Percentiles rank a stretch among this genome's conserved stretches.
These are phyloP conservation scores for Rubus parviflorus DNA, from an alignment of 306 rosid genomes.

Conservation along the genomic window DNA sequence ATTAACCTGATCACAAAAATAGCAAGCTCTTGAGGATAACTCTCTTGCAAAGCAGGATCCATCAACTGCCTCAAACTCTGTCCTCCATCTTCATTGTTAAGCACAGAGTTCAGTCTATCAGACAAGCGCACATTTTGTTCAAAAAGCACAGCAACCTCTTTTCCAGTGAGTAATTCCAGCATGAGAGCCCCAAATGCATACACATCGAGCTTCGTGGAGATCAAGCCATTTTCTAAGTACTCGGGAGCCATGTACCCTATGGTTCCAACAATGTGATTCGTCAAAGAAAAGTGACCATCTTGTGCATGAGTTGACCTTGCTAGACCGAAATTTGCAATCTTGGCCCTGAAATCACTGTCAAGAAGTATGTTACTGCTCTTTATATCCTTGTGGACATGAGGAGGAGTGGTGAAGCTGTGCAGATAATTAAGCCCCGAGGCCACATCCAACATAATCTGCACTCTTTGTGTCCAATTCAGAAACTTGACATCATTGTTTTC, in stretches of 20 bases:
- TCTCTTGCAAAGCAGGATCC: slow-evolving; percentile 50
- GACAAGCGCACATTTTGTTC: slow-evolving; percentile 38
- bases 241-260: slow-evolving; percentile 95
- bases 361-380: slow-evolving; percentile 66
- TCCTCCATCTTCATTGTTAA: slow-evolving; percentile 35
- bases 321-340: slow-evolving; percentile 58
- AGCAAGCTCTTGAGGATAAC: slow-evolving; percentile 65
- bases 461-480: slow-evolving; percentile 69
- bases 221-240: slow-evolving; percentile 76
- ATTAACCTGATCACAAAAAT: slow-evolving; percentile 42
- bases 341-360: slow-evolving; percentile 60
- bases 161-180: slow-evolving; percentile 73
- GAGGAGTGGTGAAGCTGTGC: slow-evolving; percentile 66
- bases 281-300: slow-evolving; percentile 54
- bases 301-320: slow-evolving; percentile 53
- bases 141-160: slow-evolving; percentile 51
- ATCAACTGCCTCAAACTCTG: slow-evolving; percentile 50
- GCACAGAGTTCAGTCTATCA: slow-evolving; percentile 28
- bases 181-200: slow-evolving; percentile 73
- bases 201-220: slow-evolving; percentile 79
- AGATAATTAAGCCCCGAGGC: slow-evolving; percentile 82
- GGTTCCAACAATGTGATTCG: slow-evolving; percentile 83
- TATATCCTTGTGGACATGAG: slow-evolving; percentile 79
- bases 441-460: slow-evolving; percentile 71
- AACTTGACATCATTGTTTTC: slow-evolving; percentile 35